phyloP scores from a whole-genome alignment of 2,329 filamentous ascomycete genomes.

The Phaeoacremonium minimum region DNA sequence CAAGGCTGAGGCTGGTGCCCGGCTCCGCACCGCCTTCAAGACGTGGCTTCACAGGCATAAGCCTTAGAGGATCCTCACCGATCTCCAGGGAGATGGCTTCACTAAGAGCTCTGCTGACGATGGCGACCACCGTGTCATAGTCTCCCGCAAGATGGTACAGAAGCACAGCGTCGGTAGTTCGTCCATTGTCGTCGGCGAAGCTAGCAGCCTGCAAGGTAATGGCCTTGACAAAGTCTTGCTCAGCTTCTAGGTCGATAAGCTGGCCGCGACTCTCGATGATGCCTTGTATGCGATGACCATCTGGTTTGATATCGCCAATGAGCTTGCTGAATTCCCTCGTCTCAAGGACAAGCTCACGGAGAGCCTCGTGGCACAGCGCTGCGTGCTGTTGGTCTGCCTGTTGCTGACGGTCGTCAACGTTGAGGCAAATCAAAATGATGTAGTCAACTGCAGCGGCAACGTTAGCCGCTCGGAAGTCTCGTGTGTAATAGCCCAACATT shows the following conservation, averaged over 20 bases:
- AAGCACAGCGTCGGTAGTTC: slow-evolving; percentile 88
- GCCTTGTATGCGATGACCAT: slow-evolving; percentile 81
- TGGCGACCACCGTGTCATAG: slow-evolving; percentile 88
- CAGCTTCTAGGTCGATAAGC: slow-evolving; percentile 74
- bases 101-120: slow-evolving; percentile 85
- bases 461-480: slow-evolving; percentile 88
- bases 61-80: slow-evolving; percentile 71
- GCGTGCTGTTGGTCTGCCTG: slow-evolving; percentile 73
- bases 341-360: slow-evolving; percentile 93
- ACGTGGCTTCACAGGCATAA: slow-evolving; percentile 77
- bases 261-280: slow-evolving; percentile 80
- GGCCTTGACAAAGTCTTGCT: slow-evolving; percentile 82
- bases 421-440: slow-evolving; percentile 84
- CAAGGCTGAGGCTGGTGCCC: slow-evolving; percentile 56
- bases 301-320: slow-evolving; percentile 82
- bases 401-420: slow-evolving; percentile 55
- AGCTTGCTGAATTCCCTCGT: slow-evolving; percentile 92
- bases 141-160: slow-evolving; percentile 93
- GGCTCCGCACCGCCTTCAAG: slow-evolving; percentile 34
- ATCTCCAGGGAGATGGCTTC: slow-evolving; percentile 85
- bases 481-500: slow-evolving; percentile 91
- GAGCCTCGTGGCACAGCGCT: slow-evolving; percentile 82
- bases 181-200: slow-evolving; percentile 89
- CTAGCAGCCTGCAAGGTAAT: slow-evolving; percentile 90
- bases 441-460: slow-evolving; percentile 91